Conservation (phyloP, 2,329 filamentous ascomycete genomes). For the Pyricularia sp. region DNA sequence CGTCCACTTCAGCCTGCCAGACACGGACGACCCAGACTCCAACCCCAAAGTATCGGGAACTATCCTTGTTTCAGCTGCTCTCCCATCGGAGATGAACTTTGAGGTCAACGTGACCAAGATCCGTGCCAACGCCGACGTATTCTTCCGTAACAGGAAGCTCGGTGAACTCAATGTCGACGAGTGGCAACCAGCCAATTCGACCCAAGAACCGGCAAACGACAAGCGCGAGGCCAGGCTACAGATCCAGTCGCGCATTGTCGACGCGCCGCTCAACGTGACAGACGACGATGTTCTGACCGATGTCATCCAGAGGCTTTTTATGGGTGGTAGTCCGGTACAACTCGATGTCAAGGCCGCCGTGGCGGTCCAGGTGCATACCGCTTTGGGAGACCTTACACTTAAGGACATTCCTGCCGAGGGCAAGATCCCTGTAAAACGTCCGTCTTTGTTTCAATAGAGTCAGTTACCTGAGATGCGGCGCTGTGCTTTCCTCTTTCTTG, state of each 20-base stretch:
- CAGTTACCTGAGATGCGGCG: conserved; percentile 20
- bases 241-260: conserved; percentile 65
- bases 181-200: conserved; percentile 77
- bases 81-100: conserved; percentile 84
- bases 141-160: conserved; percentile 67
- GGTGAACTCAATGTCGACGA: conserved; percentile 69
- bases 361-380: conserved; percentile 73
- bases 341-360: conserved; percentile 72
- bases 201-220: conserved; percentile 47
- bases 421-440: conserved; percentile 86
- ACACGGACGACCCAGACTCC: conserved; percentile 62
- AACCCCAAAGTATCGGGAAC: conserved; percentile 76
- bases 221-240: conserved; percentile 54
- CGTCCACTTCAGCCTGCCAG: conserved; percentile 77
- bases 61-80: conserved; percentile 65
- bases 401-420: conserved; percentile 81
- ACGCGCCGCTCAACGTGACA: conserved; percentile 76
- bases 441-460: conserved; percentile 51
- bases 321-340: conserved; percentile 59
- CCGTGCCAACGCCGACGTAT: conserved; percentile 69
- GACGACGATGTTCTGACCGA: conserved; percentile 71
- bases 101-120: conserved; percentile 69
- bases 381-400: conserved; percentile 70
- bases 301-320: conserved; percentile 71
- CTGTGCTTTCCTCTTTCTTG: neutral